Evolutionary conservation across 1,139 yeast genomes (phyloP), one percentile per base, ranked within the genome.

Genomic region (Candida sojae): DNA sequence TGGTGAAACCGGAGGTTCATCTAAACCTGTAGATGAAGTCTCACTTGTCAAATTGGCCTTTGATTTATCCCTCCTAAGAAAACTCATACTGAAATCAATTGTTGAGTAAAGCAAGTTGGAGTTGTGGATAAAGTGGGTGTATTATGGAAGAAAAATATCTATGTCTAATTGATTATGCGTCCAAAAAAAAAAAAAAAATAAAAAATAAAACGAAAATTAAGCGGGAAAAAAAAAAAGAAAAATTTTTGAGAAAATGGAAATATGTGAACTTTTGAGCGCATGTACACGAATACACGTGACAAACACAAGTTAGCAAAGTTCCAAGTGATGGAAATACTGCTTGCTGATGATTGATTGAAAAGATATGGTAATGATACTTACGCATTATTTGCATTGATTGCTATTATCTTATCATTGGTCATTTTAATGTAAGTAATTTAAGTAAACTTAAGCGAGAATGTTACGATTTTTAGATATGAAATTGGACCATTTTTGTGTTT

Each of bases 31-130:
- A 45, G 56, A 48, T 37, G 28, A 48, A 36, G 12, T 31, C 10
- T 31, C 30, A 33, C 40, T 45, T 45, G 47, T 54, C 45, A 61
- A 45, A 47, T 58, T 62, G 41, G 53, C 48, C 50, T 57, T 62
- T 42, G 70, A 62, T 54, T 61, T 65, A 51, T 67, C 69, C 43
- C 67, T 59, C 54, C 63, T 61, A 50, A 67, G 58, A 53, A 67
- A 67, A 54, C 68, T 64, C 71, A 67, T 66, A 35, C 28, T n/a
- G 8, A 26, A 8, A 17, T 17, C 21, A 17, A 17, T 17, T 17
- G 21, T 17, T 17, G 21, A 17, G 21, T 17, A 17, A 17, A 17
- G 21, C 21, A 17, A 17, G 21, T 3, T 17, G 21, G 21, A 17
- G 21, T 2, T 17, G 21, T 17, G 3, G 21, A 17, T 17, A 17